Conservation (phyloP, 75 land plant species). For the Selaginella moellendorffii region DNA sequence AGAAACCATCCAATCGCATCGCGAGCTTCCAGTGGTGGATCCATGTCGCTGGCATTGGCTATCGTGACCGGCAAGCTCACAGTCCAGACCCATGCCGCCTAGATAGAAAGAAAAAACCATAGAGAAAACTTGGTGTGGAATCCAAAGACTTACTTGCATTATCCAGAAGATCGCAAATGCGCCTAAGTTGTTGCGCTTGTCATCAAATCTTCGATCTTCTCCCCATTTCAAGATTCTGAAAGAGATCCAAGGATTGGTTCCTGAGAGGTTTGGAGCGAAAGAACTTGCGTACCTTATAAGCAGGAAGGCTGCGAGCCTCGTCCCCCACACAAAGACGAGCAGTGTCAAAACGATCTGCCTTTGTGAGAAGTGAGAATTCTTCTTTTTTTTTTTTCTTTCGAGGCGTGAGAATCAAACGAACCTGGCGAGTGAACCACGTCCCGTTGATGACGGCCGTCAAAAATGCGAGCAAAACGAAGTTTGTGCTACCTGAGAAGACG, state of each 20-base stretch:
- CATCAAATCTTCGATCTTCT: slow-evolving; percentile 85
- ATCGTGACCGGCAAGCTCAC: slow-evolving; percentile 90
- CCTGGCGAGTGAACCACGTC: slow-evolving; percentile 84
- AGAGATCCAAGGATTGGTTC: not conserved
- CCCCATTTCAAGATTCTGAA: slow-evolving; percentile 90
- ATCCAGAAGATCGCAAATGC: slow-evolving; percentile 81
- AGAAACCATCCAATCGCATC: slow-evolving; percentile 84
- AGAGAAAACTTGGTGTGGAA: not conserved
- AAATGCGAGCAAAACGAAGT: slow-evolving; percentile 71
- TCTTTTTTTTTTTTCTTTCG: too few species aligned
- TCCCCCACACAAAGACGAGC: slow-evolving; percentile 68
- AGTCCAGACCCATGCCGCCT: slow-evolving; percentile 99
- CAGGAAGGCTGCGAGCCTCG: slow-evolving; percentile 65
- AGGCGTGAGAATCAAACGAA: too few species aligned
- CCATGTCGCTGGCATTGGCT: slow-evolving; percentile 60
- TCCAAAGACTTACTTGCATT: slow-evolving; percentile 45
- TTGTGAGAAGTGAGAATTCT: too few species aligned
- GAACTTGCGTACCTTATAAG: slow-evolving; percentile 91
- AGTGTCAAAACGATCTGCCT: slow-evolving; percentile 51
- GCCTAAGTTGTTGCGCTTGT: slow-evolving; percentile 58
- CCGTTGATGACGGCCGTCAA: slow-evolving; percentile 62
- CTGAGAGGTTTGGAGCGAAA: too few species aligned
- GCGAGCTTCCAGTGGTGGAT: slow-evolving; percentile 41
- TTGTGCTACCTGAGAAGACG: slow-evolving; percentile 94
- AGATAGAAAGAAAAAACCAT: not conserved